Percentiles rank a stretch among this genome's conserved stretches.
Conservation (phyloP, 148 eudicot genomes). For the Gaultheria prostrata region DNA sequence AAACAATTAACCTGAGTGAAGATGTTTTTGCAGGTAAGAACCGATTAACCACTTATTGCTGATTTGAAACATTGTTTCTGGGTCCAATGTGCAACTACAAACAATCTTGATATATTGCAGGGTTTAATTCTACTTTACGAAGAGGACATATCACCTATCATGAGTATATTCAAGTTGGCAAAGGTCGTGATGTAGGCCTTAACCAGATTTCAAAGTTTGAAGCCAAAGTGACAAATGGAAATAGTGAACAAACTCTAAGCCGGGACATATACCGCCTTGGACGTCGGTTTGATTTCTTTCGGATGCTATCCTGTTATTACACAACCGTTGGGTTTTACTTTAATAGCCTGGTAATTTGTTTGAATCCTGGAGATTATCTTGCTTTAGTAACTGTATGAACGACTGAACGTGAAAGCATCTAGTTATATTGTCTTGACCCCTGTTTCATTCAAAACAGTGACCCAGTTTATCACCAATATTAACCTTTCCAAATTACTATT, state of each 20-base stretch:
- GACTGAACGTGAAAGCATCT: neutral
- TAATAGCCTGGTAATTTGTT: constrained; percentile 67
- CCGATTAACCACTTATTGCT: neutral
- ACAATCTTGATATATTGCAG: constrained; percentile 33
- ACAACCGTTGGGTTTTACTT: constrained; percentile 94
- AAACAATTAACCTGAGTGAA: constrained; percentile 89
- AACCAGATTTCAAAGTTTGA: constrained; percentile 93
- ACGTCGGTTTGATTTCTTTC: constrained; percentile 83
- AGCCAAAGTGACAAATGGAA: constrained; percentile 97
- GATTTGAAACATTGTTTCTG: constrained; percentile 2
- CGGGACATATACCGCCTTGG: constrained; percentile 94
- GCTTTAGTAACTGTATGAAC: neutral
- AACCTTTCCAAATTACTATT: neutral
- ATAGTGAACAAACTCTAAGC: constrained; percentile 92
- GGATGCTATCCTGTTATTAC: constrained; percentile 93
- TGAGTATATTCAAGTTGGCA: constrained; percentile 98
- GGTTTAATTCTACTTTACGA: constrained; percentile 76
- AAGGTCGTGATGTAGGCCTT: constrained; percentile 98
- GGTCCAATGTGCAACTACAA: neutral
- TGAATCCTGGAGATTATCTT: neutral
- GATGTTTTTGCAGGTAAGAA: constrained; percentile 91
- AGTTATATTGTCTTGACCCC: neutral
- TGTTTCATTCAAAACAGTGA: neutral
- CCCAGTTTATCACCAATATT: neutral
- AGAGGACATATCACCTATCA: constrained; percentile 79